Base-by-base conservation (phyloP, 352 stramenopile genomes). In the Pythium plurisporium region DNA sequence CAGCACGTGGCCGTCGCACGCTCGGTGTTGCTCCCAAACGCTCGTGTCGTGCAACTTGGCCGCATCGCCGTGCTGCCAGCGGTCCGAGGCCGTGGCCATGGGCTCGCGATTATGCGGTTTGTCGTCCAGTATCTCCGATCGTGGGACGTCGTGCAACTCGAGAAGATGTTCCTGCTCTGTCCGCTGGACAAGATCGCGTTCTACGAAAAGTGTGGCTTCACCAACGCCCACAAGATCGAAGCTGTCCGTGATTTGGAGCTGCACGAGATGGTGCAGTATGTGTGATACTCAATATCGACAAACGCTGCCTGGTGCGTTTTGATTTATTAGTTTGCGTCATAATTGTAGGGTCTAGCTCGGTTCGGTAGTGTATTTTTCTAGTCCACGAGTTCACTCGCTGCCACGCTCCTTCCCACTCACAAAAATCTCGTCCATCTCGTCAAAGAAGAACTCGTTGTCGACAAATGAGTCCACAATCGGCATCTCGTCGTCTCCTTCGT, bases 391-490 rank as follows among this genome's bases (percentile, higher is more conserved):
- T 33, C 34, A 45, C 6, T 41, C 20, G 8, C 51, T 42, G n/a
- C 43, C 41, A 7, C 49, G 22, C 52, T 60, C 59, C 4, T 45
- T 15, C 11, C 46, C 59, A 30, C 42, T 60, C 25, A 68, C 20
- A 22, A 62, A 62, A 34, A 68, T 58, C 54, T 68, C 53, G 36
- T 68, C 59, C 26, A 52, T 34, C 1, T 58, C 62, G 29, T 69
- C 54, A 37, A 69, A 69, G 2, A 62, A 34, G 40, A 55, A 49
- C 12, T 69, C 55, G 36, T 69, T 49, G 34, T 69, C 62, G 15
- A 63, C 23, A 40, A 64, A 64, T 34, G 62, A 63, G n/a, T 69
- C 62, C 23, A 69, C 50, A 19, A 69, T 69, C 22, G 47, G 54
- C 41, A 62, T 52, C 19, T 57, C 43, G 25, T 69, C 47, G n/a